Conservation (phyloP, 352 stramenopile species). For the Pythium phragmiticola region DNA sequence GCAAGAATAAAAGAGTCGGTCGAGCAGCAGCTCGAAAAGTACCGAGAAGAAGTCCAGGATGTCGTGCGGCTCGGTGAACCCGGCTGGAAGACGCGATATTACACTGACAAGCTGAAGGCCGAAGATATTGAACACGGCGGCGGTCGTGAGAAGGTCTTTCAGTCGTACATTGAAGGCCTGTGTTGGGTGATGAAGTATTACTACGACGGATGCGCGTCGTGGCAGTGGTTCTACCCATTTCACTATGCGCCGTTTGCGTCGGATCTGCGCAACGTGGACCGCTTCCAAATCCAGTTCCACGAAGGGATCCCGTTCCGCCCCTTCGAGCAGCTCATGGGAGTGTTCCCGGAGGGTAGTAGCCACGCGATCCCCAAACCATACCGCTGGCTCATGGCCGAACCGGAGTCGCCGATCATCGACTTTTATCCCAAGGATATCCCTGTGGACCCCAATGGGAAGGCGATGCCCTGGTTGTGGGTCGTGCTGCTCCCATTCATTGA, state of each 20-base stretch:
- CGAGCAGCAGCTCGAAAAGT: constrained; percentile 75
- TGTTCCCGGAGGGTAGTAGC: constrained; percentile 93
- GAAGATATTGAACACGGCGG: constrained; percentile 83
- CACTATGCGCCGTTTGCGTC: constrained; percentile 97
- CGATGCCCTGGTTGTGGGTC: constrained; percentile 99
- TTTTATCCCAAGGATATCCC: constrained; percentile 96
- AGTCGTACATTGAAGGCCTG: constrained; percentile 97
- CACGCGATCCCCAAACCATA: constrained; percentile 95
- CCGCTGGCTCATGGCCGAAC: constrained; percentile 93
- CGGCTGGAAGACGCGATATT: constrained; percentile 96
- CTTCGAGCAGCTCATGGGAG: constrained; percentile 98
- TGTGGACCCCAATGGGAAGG: constrained; percentile 98
- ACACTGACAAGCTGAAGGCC: constrained; percentile 84
- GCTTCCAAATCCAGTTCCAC: constrained; percentile 92
- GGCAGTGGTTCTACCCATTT: constrained; percentile 99
- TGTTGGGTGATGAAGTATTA: constrained; percentile 99
- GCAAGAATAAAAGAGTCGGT: constrained; percentile 80
- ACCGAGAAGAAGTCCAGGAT: constrained; percentile 88
- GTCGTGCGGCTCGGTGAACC: constrained; percentile 94
- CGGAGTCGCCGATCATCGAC: constrained; percentile 96
- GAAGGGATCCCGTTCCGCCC: constrained; percentile 94
- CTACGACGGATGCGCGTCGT: constrained; percentile 97
- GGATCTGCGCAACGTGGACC: constrained; percentile 89
- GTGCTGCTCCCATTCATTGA: constrained; percentile 99
- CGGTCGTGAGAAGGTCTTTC: constrained; percentile 89